Base-by-base conservation (phyloP, 2,329 filamentous ascomycete genomes). In the Fusarium annulatum region DNA sequence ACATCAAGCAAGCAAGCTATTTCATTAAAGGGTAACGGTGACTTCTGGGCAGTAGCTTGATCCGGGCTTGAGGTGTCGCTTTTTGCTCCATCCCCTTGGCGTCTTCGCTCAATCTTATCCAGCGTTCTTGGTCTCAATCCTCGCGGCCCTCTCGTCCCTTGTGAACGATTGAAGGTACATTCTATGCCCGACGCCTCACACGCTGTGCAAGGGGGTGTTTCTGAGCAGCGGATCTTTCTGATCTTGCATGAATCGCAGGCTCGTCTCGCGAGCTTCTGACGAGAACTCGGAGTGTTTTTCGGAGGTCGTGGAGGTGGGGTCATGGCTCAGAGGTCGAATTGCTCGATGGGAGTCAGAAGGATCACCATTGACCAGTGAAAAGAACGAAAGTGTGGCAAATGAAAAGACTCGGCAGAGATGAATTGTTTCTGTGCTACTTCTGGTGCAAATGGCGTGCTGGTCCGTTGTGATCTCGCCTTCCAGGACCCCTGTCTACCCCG, bases 231-330 rank as follows among this genome's bases (percentile, higher is more conserved):
- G 66, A 88, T 84, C 79, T 88, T 88, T 61, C 86, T 83, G 46
- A 88, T 82, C 79, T 86, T 87, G 80, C 86, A 88, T 26, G 83
- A 85, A 69, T 88, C 86, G 76, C 86, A 88, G 16, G 86, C 85
- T 36, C 85, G 76, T 65, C 76, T 67, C 21, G 76, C 76, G 14
- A 77, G 60, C 33, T 55, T 71, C 48, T 76, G 71, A 18, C 76
- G 76, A 39, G 76, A 61, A 19, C 52, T 49, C 42, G 75, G 69
- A 63, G 61, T 67, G 55, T 76, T 38, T 64, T 58, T 76, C 60
- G 75, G 63, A 61, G 65, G 49, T 43, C 39, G 64, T 41, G 65
- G 45, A 64, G 55, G 64, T 74, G 72, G 72, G 58, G 72, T 56
- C 72, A 74, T 74, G 71, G 53, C 53, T 66, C 41, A 36, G 36